Conservation (phyloP, 2,329 filamentous ascomycete species). For the Coniochaeta ligniaria region DNA sequence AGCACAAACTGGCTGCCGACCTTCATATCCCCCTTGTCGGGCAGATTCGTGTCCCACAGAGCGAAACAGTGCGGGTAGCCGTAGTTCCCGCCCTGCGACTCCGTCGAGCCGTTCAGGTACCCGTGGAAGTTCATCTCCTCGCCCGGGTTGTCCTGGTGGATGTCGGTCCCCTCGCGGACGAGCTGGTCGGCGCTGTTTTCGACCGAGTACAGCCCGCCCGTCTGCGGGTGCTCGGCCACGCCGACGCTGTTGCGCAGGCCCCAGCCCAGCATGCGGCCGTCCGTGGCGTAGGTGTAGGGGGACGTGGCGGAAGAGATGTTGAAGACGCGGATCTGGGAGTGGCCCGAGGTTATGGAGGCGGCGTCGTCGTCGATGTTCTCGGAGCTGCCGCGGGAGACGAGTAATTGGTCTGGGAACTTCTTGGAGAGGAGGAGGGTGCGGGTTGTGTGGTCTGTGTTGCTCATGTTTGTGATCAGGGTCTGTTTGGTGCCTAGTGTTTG, state of each 20-base stretch:
- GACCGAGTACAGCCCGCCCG: conserved; percentile 46
- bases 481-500: conserved; percentile 36
- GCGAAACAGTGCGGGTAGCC: conserved; percentile 67
- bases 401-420: conserved; percentile 40
- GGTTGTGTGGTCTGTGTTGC: conserved; percentile 49
- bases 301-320: conserved; percentile 23
- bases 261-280: conserved; percentile 48
- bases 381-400: conserved; percentile 56
- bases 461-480: conserved; percentile 57
- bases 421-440: conserved; percentile 54
- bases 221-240: conserved; percentile 48
- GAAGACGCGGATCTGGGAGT: conserved; percentile 56
- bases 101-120: conserved; percentile 30
- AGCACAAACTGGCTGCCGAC: conserved; percentile 44
- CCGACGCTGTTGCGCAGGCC: conserved; percentile 65
- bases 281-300: conserved; percentile 38
- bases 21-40: conserved; percentile 29
- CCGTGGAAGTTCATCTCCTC: conserved; percentile 69
- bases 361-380: conserved; percentile 48
- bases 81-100: conserved; percentile 45
- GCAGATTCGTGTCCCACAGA: conserved; percentile 50
- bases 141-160: conserved; percentile 61
- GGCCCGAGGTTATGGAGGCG: conserved; percentile 39
- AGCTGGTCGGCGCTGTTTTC: conserved; percentile 60
- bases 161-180: conserved; percentile 41